Percentiles rank a stretch among this genome's conserved stretches.
Conservation (phyloP, 148 eudicot species). For the Limonium bicolor region DNA sequence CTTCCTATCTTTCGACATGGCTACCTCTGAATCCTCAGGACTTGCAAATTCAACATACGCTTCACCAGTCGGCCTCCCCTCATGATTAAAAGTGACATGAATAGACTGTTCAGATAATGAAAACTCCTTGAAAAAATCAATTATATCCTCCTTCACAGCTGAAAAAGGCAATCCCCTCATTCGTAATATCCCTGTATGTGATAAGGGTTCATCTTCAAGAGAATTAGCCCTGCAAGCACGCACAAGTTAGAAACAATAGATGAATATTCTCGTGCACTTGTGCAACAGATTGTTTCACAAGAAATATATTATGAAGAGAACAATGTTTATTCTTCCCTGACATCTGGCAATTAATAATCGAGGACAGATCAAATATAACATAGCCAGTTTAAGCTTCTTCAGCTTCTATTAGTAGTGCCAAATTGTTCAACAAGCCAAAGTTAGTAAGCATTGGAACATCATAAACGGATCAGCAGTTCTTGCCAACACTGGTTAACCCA, state of each 20-base stretch:
- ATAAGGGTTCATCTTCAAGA: conserved; percentile 34
- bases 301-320: too few species aligned
- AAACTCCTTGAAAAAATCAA: conserved; percentile 68
- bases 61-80: conserved; percentile 86
- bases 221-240: conserved; percentile 22
- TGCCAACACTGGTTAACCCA: too few species aligned
- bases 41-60: conserved; percentile 77
- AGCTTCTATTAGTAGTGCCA: too few species aligned
- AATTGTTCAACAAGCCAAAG: too few species aligned
- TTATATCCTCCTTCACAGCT: conserved; percentile 78
- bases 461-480: too few species aligned
- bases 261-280: too few species aligned
- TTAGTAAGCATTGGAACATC: too few species aligned
- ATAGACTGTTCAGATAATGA: conserved; percentile 55
- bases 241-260: neutral
- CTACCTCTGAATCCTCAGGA: conserved; percentile 69
- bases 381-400: too few species aligned
- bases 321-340: too few species aligned
- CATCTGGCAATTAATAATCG: too few species aligned
- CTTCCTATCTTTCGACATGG: conserved; percentile 86
- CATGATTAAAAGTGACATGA: conserved; percentile 37
- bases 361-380: too few species aligned
- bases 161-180: conserved; percentile 96
- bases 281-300: too few species aligned
- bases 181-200: conserved; percentile 43